Evolutionary conservation across 352 stramenopile genomes (phyloP).

Genomic region (Bremia lactucae): DNA sequence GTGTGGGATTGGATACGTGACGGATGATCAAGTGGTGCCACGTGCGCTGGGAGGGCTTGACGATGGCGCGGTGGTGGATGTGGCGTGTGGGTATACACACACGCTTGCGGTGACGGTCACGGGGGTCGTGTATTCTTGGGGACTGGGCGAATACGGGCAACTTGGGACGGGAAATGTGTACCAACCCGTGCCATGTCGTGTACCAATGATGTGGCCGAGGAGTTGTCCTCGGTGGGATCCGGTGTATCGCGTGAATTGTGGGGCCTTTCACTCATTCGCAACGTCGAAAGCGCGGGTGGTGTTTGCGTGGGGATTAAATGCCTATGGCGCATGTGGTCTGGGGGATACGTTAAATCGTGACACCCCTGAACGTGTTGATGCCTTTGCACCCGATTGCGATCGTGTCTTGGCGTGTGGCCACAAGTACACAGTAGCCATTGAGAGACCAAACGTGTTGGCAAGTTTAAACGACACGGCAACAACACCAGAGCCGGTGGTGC

Average conservation of each 20-base stretch:
- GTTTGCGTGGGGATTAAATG: conserved; percentile 74
- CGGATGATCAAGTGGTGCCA: conserved; percentile 72
- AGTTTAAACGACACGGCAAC: too few relatives aligned
- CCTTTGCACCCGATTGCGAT: conserved; percentile 44
- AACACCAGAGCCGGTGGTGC: too few relatives aligned
- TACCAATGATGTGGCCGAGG: conserved; percentile 35
- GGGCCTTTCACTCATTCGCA: conserved; percentile 69
- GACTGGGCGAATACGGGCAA: conserved; percentile 84
- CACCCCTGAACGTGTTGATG: conserved; percentile 62
- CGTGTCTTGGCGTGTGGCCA: conserved; percentile 62
- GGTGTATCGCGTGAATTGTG: conserved; percentile 54
- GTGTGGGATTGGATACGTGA: conserved; percentile 70
- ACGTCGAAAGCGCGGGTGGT: conserved; percentile 52
- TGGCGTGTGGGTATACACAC: conserved; percentile 83
- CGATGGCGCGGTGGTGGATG: conserved; percentile 35
- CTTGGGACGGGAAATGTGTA: conserved; percentile 83
- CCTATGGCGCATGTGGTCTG: conserved; percentile 68
- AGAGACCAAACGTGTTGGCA: too few relatives aligned
- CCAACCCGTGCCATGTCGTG: conserved; percentile 52
- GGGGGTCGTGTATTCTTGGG: conserved; percentile 84
- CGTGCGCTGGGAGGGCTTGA: conserved; percentile 36
- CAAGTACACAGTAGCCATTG: conserved; percentile 72
- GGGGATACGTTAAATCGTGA: conserved; percentile 76
- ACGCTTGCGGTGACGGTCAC: conserved; percentile 65
- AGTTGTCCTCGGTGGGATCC: conserved; percentile 38